Evolutionary conservation across 257 asterid genomes (phyloP), one percentile per base, ranked within the genome.

Genomic region (Perilla frutescens): DNA sequence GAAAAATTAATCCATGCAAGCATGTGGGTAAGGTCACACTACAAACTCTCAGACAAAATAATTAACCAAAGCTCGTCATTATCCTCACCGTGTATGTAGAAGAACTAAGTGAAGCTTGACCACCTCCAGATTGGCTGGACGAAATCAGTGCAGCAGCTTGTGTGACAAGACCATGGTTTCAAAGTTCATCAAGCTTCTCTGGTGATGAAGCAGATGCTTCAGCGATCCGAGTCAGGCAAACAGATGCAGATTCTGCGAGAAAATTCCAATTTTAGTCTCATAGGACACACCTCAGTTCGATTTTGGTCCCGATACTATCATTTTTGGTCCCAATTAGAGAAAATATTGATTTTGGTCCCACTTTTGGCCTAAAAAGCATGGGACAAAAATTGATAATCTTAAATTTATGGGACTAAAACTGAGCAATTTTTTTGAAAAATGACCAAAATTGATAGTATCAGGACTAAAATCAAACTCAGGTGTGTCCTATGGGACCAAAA

Each of bases 151-250:
- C 58, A 41, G 97, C 96, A 67, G 96, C 97, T 82, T 90, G 97
- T 31, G 96, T 86, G 57, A 95, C 96, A 40, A 96, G 92, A 76
- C 99, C 99, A 62, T 92, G 97, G 78, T 96, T 89, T 83, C 97
- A 90, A 71, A 96, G 93, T 68, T 89, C 96, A 75, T 92, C 99
- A 53, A 96, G 96, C 87, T 86, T 96, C 65, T 96, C 99, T 1
- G 98, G 91, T 15, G 92, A 85, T n/a, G 97, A 86, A 50, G 97
- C 90, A 87, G 92, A 96, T 56, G 99, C 89, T 85, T 96, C 99
- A 6, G 99, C 97, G 79, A 96, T 96, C 74, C 99, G 91, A 2
- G 99, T 92, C 88, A 96, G 80, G 86, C 99, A 92, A 70, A 96
- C 87, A 51, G 97, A 96, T 68, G 99, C 98, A 74, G 91, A 91